Conservation (phyloP, 2,329 filamentous ascomycete species). For the Verticillium zaregamsianum region DNA sequence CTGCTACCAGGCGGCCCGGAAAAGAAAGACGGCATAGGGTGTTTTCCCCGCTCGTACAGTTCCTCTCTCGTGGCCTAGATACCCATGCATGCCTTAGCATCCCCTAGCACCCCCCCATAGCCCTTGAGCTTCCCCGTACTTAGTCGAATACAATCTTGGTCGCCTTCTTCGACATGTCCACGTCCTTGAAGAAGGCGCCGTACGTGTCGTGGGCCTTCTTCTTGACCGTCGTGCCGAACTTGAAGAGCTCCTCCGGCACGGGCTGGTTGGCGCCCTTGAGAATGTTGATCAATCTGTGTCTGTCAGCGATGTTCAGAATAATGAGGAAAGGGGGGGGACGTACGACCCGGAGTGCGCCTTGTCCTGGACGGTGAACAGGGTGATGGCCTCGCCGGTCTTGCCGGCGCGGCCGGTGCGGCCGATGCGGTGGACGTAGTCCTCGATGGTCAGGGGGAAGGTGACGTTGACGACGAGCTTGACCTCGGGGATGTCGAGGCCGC, state of each 20-base stretch:
- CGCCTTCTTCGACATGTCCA: slow-evolving; percentile 75
- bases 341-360: slow-evolving; percentile 86
- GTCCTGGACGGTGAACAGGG: slow-evolving; percentile 91
- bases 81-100: neutral
- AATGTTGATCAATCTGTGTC: slow-evolving; percentile 78
- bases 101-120: neutral
- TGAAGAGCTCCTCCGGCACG: slow-evolving; percentile 85
- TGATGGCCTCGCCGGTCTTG: slow-evolving; percentile 83
- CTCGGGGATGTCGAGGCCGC: slow-evolving; percentile 90
- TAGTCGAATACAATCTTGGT: slow-evolving; percentile 91
- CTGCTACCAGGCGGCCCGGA: slow-evolving; percentile 1
- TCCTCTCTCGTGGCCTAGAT: neutral
- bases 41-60: neutral
- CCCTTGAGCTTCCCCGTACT: slow-evolving; percentile 2
- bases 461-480: slow-evolving; percentile 95
- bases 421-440: slow-evolving; percentile 97
- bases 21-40: neutral
- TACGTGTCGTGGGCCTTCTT: slow-evolving; percentile 97
- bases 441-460: slow-evolving; percentile 91
- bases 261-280: slow-evolving; percentile 88
- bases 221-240: slow-evolving; percentile 97
- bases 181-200: slow-evolving; percentile 92
- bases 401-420: slow-evolving; percentile 92
- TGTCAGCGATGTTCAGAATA: slow-evolving; percentile 10
- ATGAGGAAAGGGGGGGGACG: slow-evolving; percentile 34